Percentiles rank a stretch among this genome's conserved stretches.
phyloP scores from a whole-genome alignment of 345 rosid genomes.

The Ricinus communis region DNA sequence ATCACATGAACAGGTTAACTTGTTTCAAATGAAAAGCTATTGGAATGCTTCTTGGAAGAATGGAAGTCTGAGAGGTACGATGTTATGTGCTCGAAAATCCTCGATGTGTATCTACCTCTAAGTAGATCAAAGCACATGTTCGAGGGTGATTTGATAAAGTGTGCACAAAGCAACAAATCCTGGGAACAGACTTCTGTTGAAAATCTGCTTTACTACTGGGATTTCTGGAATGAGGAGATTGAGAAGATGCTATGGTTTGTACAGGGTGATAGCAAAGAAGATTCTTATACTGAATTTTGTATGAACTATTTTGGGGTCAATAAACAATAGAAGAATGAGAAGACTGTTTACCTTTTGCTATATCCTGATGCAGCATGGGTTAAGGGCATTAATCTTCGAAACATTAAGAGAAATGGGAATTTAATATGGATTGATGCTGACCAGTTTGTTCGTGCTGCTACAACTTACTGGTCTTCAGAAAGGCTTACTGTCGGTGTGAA shows the following conservation, averaged over 20 bases:
- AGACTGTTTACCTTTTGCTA: conserved; percentile 27
- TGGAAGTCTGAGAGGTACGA: conserved; percentile 34
- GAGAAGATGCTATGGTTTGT: conserved; percentile 22
- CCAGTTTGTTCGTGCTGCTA: conserved; percentile 35
- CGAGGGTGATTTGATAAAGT: conserved; percentile 11
- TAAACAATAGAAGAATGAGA: conserved; percentile 17
- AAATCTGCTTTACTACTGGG: conserved; percentile 43
- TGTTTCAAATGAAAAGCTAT: conserved; percentile 24
- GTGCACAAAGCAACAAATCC: conserved; percentile 15
- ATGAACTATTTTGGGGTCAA: conserved; percentile 46
- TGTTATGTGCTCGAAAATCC: conserved; percentile 34
- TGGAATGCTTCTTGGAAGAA: conserved; percentile 24
- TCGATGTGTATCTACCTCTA: conserved; percentile 31
- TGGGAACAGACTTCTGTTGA: conserved; percentile 23
- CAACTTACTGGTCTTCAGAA: conserved; percentile 35
- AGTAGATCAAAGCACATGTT: conserved; percentile 21
- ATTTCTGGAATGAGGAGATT: conserved; percentile 36
- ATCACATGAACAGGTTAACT: conserved; percentile 10
- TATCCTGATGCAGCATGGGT: conserved; percentile 41
- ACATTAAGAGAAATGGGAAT: conserved; percentile 14
- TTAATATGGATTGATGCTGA: conserved; percentile 17
- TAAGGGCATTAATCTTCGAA: conserved; percentile 5
- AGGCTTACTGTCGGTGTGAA: conserved; percentile 35
- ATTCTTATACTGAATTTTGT: conserved; percentile 38
- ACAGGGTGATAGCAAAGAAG: conserved; percentile 2